Conservation (phyloP, 1,284 basidiomycete species). For the Cutaneotrichosporon sp. region DNA sequence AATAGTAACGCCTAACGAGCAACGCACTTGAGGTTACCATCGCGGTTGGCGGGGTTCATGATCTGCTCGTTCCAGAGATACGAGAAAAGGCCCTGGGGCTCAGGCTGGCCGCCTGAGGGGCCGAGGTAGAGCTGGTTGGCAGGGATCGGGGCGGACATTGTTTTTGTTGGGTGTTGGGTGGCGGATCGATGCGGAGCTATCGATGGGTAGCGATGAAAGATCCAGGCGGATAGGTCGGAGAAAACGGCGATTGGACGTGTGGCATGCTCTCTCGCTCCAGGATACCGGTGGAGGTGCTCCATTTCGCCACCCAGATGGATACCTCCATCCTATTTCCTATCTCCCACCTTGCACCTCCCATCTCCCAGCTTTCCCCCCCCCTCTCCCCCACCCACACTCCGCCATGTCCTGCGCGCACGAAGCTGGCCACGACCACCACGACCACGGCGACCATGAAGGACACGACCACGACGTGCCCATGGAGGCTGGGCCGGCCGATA, state of each 20-base stretch:
- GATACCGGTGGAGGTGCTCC: not conserved
- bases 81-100: constrained; percentile 19
- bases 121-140: constrained; percentile 37
- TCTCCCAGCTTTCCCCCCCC: constrained; percentile 6
- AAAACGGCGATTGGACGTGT: not conserved
- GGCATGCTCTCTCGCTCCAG: not conserved
- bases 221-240: not conserved
- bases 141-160: constrained; percentile 48
- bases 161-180: constrained; percentile 1
- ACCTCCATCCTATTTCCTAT: no score
- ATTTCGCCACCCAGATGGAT: not conserved
- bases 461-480: constrained; percentile 51
- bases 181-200: not conserved
- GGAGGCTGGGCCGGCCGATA: constrained; percentile 45
- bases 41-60: constrained; percentile 26
- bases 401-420: constrained; percentile 43
- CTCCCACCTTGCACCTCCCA: no score
- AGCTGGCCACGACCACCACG: constrained; percentile 35
- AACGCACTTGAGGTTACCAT: constrained; percentile 29
- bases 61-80: constrained; percentile 30
- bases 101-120: constrained; percentile 21
- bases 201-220: constrained; percentile 5
- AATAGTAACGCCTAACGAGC: no score
- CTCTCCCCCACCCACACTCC: not conserved
- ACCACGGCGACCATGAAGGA: constrained; percentile 33